Evolutionary conservation across 495 filamentous ascomycete genomes (phyloP), one percentile per base, ranked within the genome.

Genomic region (Hyphodiscus hymeniophilus): DNA sequence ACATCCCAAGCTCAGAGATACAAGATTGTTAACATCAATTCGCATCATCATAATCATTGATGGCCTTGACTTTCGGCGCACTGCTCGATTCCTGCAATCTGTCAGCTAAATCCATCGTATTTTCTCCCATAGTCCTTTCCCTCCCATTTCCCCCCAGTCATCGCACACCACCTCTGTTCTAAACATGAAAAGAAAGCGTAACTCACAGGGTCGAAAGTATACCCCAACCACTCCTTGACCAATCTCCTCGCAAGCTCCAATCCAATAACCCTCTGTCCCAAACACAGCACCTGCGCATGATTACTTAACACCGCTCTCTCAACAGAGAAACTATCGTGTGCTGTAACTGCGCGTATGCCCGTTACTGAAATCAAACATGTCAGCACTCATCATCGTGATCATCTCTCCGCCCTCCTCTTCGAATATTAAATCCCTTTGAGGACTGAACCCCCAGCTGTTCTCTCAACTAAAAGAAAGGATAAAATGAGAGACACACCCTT

Each of bases 251-350:
- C 87, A 24, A 94, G 64, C 60, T 94, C 87, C 24, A 89, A 59
- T 0, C 87, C 87, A 22, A 94, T 76, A 6, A 94, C 87, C 31
- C 87, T 71, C 71, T 94, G 84, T 2, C 87, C 87, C 74, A 94
- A 83, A 66, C 87, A 94, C 22, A 94, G 75, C 31, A 94, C 87
- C 65, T 94, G 87, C 20, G 85, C 85, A 65, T 94, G 81, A 66
- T 91, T 91, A 69, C 83, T 87, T 57, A 89, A 66, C 13, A 91
- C 78, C 12, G 83, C 81, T 38, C 86, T 70, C 73, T 94, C 87
- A 34, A 94, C 86, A 38, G 76, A 81, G 69, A 87, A 92, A 44
- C 79, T 79, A 65, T 94, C 87, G 66, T 94, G 87, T 7, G 87
- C 87, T 26, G 87, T 94, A 28, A 94, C 87, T 16, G 87, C 87